Evolutionary conservation across 257 asterid species (phyloP), one percentile per base, ranked within the genome.

Genomic region (Nicotiana attenuata): DNA sequence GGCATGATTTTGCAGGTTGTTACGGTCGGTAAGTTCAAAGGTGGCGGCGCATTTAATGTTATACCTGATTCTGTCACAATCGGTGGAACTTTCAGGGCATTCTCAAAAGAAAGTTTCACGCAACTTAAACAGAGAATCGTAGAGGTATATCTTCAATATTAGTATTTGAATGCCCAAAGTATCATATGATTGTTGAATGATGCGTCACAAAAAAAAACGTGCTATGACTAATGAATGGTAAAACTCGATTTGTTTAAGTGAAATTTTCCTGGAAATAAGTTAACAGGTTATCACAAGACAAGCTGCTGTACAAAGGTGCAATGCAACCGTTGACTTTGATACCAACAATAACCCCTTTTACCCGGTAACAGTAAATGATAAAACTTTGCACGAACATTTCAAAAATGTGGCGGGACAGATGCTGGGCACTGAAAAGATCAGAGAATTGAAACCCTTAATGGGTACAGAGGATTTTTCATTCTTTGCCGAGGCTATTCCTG

Each of bases 71-170:
- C 88, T 7, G 94, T 91, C 19, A 84, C 88, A 16, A 84, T 92
- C 6, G 95, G 94, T 64, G 95, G 97, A 76, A 92, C 97, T 29
- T 92, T 92, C 88, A 85, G 95, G 85, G 91, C 95, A 2, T 90
- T 84, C 76, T 91, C 97, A 24, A 81, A 71, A 76, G 87, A 87
- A 61, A 80, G 86, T 81, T 86, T 90, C 55, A 11, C 60, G 76
- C 92, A 89, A 79, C 93, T 92, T 81, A 87, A 81, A 81, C 86
- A 85, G 59, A 87, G 95, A 52, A 88, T 92, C 19, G 90, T 86
- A 81, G 93, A 92, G 97, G 97, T 89, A 85, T 84, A 53, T 61
- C 26, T 75, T 77, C 1, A 20, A 60, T 57, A 61, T 45, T 65
- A 15, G 22, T 73, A 45, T 4, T 22, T 71, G 8, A 22, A 13